These are phyloP conservation scores for Ricinus communis DNA, from an alignment of 345 rosid genomes.

Conservation along the genomic window DNA sequence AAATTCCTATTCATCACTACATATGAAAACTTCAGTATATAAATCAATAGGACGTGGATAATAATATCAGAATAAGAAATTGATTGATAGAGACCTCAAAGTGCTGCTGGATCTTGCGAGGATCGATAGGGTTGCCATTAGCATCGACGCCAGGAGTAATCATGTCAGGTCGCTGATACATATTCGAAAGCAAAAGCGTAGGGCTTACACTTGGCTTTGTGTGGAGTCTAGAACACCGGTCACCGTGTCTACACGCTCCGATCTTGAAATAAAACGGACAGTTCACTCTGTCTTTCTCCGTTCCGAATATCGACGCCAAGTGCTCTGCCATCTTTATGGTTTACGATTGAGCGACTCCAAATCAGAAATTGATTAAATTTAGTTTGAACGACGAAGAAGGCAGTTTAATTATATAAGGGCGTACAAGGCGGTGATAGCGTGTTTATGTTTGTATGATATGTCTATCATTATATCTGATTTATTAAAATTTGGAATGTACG, in stretches of 20 bases:
- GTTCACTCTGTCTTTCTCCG: conserved; percentile 79
- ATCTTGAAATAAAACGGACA: conserved; percentile 86
- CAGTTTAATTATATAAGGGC: no score
- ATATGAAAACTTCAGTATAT: no score
- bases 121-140: conserved; percentile 45
- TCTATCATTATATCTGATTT: no score
- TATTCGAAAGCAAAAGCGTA: conserved; percentile 69
- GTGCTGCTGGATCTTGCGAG: conserved; percentile 56
- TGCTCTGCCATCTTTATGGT: conserved; percentile 59
- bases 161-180: conserved; percentile 81
- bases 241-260: conserved; percentile 77
- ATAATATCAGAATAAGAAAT: no score
- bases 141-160: conserved; percentile 61
- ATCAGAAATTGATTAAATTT: no score
- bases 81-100: conserved; percentile 49
- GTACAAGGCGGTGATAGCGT: no score
- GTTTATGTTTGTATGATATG: no score
- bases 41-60: no score
- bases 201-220: conserved; percentile 71
- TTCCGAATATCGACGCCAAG: conserved; percentile 73
- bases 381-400: no score
- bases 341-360: no score
- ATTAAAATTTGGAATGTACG: not conserved
- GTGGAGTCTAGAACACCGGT: conserved; percentile 74
- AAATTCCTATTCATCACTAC: no score